Evolutionary conservation across 176 grass and related monocot genomes (phyloP).

Genomic region (Paspalum vaginatum): DNA sequence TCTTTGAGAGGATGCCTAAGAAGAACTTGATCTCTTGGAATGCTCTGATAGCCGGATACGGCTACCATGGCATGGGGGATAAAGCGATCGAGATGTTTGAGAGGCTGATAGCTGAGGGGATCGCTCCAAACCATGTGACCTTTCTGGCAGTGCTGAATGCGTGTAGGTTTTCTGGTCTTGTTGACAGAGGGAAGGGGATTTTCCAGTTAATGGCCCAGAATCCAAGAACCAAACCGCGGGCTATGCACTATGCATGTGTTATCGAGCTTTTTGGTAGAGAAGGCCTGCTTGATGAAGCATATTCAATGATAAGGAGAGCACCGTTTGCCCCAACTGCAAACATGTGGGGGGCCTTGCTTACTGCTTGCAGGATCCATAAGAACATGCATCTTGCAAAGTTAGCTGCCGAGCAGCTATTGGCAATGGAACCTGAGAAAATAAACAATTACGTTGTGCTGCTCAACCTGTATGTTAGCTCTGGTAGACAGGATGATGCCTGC

Average conservation of each 20-base stretch:
- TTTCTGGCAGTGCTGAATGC: slow-evolving; percentile 73
- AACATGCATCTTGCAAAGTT: slow-evolving; percentile 70
- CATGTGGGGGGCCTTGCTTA: slow-evolving; percentile 85
- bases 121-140: slow-evolving; percentile 74
- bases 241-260: slow-evolving; percentile 89
- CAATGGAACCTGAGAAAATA: slow-evolving; percentile 68
- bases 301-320: slow-evolving; percentile 69
- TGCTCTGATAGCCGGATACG: slow-evolving; percentile 84
- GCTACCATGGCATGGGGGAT: slow-evolving; percentile 81
- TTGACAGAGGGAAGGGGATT: slow-evolving; percentile 67
- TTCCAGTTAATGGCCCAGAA: slow-evolving; percentile 67
- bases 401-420: slow-evolving; percentile 69
- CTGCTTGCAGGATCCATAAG: slow-evolving; percentile 76
- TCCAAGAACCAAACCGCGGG: slow-evolving; percentile 60
- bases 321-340: slow-evolving; percentile 67
- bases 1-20: slow-evolving; percentile 77
- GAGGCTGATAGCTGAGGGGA: slow-evolving; percentile 68
- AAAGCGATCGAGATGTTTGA: slow-evolving; percentile 70
- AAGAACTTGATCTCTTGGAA: slow-evolving; percentile 95
- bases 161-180: slow-evolving; percentile 72
- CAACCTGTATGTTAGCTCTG: slow-evolving; percentile 67
- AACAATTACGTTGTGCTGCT: slow-evolving; percentile 73
- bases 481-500: slow-evolving; percentile 49
- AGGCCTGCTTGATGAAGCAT: slow-evolving; percentile 81
- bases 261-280: slow-evolving; percentile 87